These are phyloP conservation scores for Claviceps spartinae DNA, from an alignment of 2,329 filamentous ascomycete genomes.

Conservation along the genomic window DNA sequence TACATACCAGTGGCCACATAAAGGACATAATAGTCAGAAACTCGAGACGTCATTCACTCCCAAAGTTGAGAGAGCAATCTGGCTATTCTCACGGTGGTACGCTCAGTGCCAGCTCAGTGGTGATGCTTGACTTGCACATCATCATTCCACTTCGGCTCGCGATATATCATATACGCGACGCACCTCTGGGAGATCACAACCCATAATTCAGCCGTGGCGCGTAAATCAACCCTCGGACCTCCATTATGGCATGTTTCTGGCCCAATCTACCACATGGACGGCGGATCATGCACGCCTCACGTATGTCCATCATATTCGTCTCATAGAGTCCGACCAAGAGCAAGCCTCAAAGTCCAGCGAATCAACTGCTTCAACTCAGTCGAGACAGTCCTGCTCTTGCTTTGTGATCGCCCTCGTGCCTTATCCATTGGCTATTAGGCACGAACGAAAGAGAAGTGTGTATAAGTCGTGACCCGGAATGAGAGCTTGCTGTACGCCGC, in stretches of 20 bases:
- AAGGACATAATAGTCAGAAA: not conserved
- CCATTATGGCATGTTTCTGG: not conserved
- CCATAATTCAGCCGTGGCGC: not conserved
- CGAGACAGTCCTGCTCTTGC: not conserved
- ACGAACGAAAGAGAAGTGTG: not conserved
- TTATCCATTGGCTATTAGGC: not conserved
- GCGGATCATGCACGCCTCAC: not conserved
- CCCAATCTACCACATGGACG: not conserved
- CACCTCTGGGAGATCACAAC: not conserved
- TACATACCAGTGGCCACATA: not conserved
- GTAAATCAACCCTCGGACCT: not conserved
- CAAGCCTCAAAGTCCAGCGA: not conserved
- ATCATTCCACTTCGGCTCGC: not conserved
- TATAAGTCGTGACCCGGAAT: not conserved
- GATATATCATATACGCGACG: not conserved
- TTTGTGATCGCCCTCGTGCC: not conserved
- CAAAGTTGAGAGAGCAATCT: not conserved
- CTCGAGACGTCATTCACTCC: not conserved
- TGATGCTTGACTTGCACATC: not conserved
- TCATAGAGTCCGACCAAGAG: not conserved
- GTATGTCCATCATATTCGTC: not conserved
- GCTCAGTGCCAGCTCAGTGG: not conserved
- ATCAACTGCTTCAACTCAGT: not conserved
- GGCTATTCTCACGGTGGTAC: not conserved
- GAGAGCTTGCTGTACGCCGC: not conserved